Percentiles rank a stretch among this genome's conserved stretches.
These are phyloP conservation scores for Agrocybe praecox DNA, from an alignment of 768 basidiomycete genomes.

Conservation along the genomic window DNA sequence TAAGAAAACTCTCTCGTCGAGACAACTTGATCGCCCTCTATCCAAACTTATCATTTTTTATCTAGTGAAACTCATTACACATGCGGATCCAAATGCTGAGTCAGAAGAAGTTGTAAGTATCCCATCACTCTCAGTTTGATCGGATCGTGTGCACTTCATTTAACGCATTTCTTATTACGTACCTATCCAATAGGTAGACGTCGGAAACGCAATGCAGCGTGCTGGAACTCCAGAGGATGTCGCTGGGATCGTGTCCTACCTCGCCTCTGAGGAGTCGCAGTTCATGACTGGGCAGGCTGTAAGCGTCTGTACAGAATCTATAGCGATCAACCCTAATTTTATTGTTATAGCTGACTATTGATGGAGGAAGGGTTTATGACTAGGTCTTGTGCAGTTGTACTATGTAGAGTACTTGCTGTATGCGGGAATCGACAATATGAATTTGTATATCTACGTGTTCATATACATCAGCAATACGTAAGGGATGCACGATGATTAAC, in stretches of 20 bases:
- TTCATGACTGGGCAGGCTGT: conserved; percentile 33
- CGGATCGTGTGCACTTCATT: neutral
- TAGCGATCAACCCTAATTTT: neutral
- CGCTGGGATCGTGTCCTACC: conserved; percentile 34
- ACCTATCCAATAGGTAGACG: conserved; percentile 11
- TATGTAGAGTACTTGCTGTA: no score
- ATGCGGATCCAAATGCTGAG: neutral
- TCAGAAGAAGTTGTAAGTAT: neutral
- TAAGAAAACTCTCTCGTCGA: neutral
- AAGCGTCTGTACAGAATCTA: no score
- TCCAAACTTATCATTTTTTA: neutral
- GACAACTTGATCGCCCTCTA: neutral
- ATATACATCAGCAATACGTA: no score
- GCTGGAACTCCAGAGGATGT: conserved; percentile 31
- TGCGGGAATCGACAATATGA: no score
- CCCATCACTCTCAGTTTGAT: neutral
- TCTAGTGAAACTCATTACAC: neutral
- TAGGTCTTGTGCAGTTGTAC: no score
- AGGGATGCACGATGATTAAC: no score
- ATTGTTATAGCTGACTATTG: neutral
- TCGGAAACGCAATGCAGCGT: conserved; percentile 16
- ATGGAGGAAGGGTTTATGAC: neutral
- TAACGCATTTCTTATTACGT: no score
- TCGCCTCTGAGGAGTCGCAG: conserved; percentile 33
- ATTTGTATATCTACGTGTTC: no score